Base-by-base conservation (phyloP, 371 early-diverging fungal species). In the Mucor saturninus region DNA sequence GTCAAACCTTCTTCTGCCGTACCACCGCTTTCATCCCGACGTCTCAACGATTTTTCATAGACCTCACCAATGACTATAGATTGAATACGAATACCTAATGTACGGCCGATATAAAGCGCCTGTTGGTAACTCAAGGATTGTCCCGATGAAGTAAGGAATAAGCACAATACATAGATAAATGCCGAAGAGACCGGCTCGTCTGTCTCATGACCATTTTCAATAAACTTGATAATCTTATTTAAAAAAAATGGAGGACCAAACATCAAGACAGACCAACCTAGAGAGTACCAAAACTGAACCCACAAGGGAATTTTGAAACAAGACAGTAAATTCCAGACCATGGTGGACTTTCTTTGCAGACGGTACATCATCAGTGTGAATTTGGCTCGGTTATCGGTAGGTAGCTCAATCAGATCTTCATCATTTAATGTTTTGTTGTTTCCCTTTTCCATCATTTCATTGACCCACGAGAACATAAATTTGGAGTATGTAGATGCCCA, bases 31-130 rank as follows among this genome's bases (percentile, higher is more conserved):
- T 75, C 70, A 59, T 86, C 85, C 39, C 82, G 77, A 54, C 87
- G 81, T 21, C 80, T 74, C 11, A 89, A 67, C 0, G 86, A 68
- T 59, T 89, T 89, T 28, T 65, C 61, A 59, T 79, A 87, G 2
- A 89, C 80, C 54, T 88, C 85, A 39, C 84, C 84, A 49, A 86
- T 81, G 4, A 86, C 74, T 55, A 89, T 86, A 3, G 89, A 75
- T 65, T 83, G 76, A 39, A 83, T 73, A 26, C 85, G 85, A 58
- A 83, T 75, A 62, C 75, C 77, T n/a, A 83, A 55, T 2, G 79
- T 75, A 14, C 85, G 80, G 29, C 86, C 86, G 64, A 84, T 83
- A 42, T 85, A 84, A 40, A 86, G 77, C 0, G 80, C 83, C 32
- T 76, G 78, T 54, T 87, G 85, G 13, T 78, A 60, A 21, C 76